Evolutionary conservation across 306 rosid genomes (phyloP).

Genomic region (Hylodesmum podocarpum): DNA sequence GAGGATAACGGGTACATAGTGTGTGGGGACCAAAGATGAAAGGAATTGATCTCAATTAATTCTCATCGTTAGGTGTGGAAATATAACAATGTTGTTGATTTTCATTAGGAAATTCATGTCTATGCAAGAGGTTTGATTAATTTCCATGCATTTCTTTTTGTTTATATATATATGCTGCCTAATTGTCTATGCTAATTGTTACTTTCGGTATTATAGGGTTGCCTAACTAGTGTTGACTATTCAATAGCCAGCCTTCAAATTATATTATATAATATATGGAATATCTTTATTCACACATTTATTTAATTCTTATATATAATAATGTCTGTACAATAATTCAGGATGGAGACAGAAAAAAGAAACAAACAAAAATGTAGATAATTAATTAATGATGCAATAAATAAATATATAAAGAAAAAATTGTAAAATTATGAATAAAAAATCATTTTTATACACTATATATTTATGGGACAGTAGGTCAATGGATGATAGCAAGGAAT

Average conservation of each 20-base stretch:
- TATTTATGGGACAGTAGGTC: not conserved
- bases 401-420: not conserved
- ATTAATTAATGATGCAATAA: not conserved
- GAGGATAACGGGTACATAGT: slow-evolving; percentile 24
- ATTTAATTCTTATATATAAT: not conserved
- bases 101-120: slow-evolving; percentile 5
- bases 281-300: not conserved
- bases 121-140: not conserved
- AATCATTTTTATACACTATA: not conserved
- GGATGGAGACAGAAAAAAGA: not conserved
- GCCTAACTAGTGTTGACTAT: slow-evolving; percentile 39
- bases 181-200: slow-evolving; percentile 16
- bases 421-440: no score
- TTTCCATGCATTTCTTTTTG: slow-evolving; percentile 30
- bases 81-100: not conserved
- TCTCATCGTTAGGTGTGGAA: slow-evolving; percentile 7
- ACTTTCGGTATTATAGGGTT: not conserved
- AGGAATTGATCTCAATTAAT: slow-evolving; percentile 35
- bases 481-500: not conserved
- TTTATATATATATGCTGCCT: slow-evolving; percentile 24
- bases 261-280: not conserved
- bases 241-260: not conserved
- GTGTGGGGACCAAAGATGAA: slow-evolving; percentile 46
- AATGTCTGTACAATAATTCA: not conserved
- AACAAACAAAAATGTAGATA: not conserved